phyloP scores from a whole-genome alignment of 495 filamentous ascomycete genomes.

The Trichoderma asperelloides region DNA sequence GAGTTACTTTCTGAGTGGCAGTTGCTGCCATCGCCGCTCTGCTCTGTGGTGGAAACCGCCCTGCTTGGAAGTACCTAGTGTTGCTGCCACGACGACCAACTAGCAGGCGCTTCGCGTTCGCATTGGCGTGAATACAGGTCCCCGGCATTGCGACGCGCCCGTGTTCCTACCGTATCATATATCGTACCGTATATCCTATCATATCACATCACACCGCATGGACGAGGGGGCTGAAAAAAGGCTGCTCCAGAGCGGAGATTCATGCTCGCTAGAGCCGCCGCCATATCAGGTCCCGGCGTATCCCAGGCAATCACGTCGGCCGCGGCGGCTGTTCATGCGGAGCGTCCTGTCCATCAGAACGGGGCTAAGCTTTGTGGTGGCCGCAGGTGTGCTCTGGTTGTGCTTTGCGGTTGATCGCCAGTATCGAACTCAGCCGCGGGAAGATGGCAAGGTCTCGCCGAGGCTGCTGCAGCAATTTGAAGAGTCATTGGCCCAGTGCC shows the following conservation, averaged over 20 bases:
- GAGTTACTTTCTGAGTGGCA: too few species aligned
- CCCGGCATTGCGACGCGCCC: background rate
- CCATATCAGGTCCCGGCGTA: background rate
- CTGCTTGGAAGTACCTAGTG: too few species aligned
- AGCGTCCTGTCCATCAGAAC: background rate
- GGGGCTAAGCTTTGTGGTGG: background rate
- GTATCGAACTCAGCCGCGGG: background rate
- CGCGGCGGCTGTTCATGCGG: background rate
- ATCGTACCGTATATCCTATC: background rate
- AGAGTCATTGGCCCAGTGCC: slow-evolving; percentile 9
- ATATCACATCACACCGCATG: background rate
- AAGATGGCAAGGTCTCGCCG: background rate
- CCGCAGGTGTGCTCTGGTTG: background rate
- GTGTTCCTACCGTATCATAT: background rate
- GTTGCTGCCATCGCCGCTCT: too few species aligned
- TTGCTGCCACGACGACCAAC: too few species aligned
- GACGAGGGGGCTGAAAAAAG: background rate
- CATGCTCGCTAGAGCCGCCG: background rate
- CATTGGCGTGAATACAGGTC: too few species aligned
- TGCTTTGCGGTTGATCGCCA: background rate
- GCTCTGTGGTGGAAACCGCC: too few species aligned
- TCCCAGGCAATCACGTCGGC: background rate
- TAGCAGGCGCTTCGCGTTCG: too few species aligned
- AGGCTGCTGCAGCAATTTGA: slow-evolving; percentile 5
- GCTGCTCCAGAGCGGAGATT: background rate